phyloP scores from a whole-genome alignment of 1,284 basidiomycete species.

The Phellopilus nigrolimitatus region DNA sequence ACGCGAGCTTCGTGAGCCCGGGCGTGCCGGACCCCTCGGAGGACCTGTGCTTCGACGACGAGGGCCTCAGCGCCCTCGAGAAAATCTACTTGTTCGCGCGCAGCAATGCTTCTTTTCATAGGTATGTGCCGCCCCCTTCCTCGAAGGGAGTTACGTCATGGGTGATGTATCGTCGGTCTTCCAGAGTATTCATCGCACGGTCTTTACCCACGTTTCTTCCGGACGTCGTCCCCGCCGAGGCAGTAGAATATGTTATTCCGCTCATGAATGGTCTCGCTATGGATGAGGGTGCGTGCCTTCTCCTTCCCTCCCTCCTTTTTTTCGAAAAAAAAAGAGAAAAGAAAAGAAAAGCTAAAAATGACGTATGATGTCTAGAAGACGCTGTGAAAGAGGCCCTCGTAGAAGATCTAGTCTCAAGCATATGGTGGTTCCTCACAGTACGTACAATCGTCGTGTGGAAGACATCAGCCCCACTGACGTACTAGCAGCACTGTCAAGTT shows the following conservation, averaged over 20 bases:
- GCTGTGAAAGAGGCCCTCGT: slow-evolving; percentile 89
- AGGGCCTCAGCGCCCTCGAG: slow-evolving; percentile 81
- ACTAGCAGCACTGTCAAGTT: slow-evolving; percentile 20
- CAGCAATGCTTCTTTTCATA: slow-evolving; percentile 81
- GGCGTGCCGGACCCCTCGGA: slow-evolving; percentile 26
- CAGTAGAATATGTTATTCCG: slow-evolving; percentile 91
- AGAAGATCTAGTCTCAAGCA: slow-evolving; percentile 73
- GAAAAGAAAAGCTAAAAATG: not conserved
- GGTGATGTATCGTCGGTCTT: not conserved
- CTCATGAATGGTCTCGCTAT: slow-evolving; percentile 83
- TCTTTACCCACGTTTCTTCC: slow-evolving; percentile 71
- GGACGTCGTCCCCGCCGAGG: slow-evolving; percentile 81
- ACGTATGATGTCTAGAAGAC: slow-evolving; percentile 55
- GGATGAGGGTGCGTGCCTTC: slow-evolving; percentile 65
- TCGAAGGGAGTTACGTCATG: slow-evolving; percentile 13
- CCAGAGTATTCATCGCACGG: slow-evolving; percentile 76
- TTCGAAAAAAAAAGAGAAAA: not conserved
- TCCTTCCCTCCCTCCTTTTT: not conserved
- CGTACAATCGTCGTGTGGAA: slow-evolving; percentile 26
- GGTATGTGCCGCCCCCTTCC: slow-evolving; percentile 27
- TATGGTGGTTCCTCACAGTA: slow-evolving; percentile 94
- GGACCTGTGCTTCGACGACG: slow-evolving; percentile 61
- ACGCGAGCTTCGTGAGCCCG: slow-evolving; percentile 5
- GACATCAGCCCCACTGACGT: slow-evolving; percentile 19
- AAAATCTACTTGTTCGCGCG: slow-evolving; percentile 92